These are phyloP conservation scores for Sugiyamaella mastotermitis DNA, from an alignment of 805 yeast species.

Conservation along the genomic window DNA sequence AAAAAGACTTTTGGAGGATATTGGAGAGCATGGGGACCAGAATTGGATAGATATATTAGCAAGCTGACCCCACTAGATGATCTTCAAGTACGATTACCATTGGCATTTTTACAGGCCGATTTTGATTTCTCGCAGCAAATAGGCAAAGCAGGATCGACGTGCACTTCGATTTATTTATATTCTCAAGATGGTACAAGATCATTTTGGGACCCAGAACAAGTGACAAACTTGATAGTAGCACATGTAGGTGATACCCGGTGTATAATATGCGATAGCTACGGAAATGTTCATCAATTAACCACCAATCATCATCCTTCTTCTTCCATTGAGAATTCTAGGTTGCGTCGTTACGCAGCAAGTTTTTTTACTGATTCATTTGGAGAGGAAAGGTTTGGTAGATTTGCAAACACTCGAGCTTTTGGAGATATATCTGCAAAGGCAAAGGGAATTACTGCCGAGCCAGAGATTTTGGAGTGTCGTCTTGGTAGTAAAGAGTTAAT, in stretches of 20 bases:
- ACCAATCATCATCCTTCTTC: conserved; percentile 83
- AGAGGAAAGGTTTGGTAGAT: conserved; percentile 72
- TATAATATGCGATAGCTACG: conserved; percentile 73
- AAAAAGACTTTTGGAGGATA: conserved; percentile 63
- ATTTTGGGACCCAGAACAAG: conserved; percentile 61
- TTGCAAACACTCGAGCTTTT: conserved; percentile 90
- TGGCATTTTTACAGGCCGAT: conserved; percentile 63
- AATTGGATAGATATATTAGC: conserved; percentile 33
- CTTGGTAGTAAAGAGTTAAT: conserved; percentile 47
- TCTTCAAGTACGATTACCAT: conserved; percentile 51
- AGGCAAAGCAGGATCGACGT: conserved; percentile 58
- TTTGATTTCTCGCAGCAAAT: conserved; percentile 40
- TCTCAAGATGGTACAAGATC: conserved; percentile 32
- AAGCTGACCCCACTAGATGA: conserved; percentile 42
- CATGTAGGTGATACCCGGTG: conserved; percentile 94
- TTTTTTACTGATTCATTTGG: conserved; percentile 87
- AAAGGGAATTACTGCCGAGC: conserved; percentile 87
- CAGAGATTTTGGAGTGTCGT: conserved; percentile 67
- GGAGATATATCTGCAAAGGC: conserved; percentile 81
- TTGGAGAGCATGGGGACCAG: conserved; percentile 72
- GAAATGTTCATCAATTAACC: conserved; percentile 74
- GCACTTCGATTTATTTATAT: conserved; percentile 59
- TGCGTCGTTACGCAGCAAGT: conserved; percentile 57
- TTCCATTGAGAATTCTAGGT: conserved; percentile 66
- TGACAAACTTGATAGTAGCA: conserved; percentile 66